Evolutionary conservation across 345 rosid species (phyloP).

Genomic region (Syzygium jambos): DNA sequence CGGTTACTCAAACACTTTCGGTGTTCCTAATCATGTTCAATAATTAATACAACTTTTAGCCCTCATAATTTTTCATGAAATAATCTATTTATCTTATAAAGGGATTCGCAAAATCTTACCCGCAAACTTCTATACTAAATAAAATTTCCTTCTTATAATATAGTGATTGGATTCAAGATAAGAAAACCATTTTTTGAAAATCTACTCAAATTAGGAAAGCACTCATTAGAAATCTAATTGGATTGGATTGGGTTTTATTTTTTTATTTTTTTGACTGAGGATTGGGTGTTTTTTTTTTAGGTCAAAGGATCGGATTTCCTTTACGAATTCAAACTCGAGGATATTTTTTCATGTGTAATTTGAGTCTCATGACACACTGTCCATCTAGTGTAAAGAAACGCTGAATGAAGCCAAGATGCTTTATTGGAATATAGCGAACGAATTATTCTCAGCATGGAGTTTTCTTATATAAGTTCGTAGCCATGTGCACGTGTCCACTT

Average conservation of each 20-base stretch:
- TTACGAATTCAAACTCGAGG: background rate
- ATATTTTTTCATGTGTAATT: background rate
- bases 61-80: background rate
- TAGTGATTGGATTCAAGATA: background rate
- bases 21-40: background rate
- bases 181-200: background rate
- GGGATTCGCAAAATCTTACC: background rate
- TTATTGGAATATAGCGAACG: background rate
- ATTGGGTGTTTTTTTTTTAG: too few relatives aligned
- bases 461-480: background rate
- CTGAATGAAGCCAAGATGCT: background rate
- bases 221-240: too few relatives aligned
- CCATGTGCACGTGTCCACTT: background rate
- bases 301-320: background rate
- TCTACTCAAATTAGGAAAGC: background rate
- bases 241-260: background rate
- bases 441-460: background rate
- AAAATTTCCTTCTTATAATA: background rate
- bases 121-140: background rate
- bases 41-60: background rate
- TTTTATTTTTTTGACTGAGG: too few relatives aligned
- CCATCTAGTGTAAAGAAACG: background rate
- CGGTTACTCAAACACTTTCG: background rate
- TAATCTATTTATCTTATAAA: background rate
- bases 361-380: background rate